Percentiles rank a stretch among this genome's conserved stretches.
phyloP scores from a whole-genome alignment of 192 early-diverging fungal genomes.

The Coemansia sp. region DNA sequence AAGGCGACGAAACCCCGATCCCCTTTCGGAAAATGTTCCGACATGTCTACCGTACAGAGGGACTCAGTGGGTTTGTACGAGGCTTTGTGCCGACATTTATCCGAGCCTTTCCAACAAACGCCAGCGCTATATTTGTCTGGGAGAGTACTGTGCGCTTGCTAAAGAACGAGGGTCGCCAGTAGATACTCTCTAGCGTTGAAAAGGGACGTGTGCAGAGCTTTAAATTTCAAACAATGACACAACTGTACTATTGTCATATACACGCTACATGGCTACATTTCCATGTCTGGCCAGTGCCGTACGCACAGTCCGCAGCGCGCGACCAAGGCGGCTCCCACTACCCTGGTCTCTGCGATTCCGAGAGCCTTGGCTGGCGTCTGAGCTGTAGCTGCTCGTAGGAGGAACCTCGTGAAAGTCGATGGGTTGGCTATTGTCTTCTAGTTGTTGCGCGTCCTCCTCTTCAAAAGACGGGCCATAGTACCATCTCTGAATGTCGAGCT shows the following conservation, averaged over 20 bases:
- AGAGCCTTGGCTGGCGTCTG: background rate
- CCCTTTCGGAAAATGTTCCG: slow-evolving; percentile 45
- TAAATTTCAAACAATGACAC: background rate
- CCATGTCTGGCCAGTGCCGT: background rate
- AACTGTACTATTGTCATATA: background rate
- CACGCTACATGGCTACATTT: slow-evolving; percentile 1
- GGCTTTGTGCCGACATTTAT: slow-evolving; percentile 91
- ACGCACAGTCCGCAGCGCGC: background rate
- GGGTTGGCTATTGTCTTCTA: slow-evolving; percentile 1
- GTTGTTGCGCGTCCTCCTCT: slow-evolving; percentile 18
- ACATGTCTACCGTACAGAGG: slow-evolving; percentile 61
- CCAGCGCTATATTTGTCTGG: slow-evolving; percentile 89
- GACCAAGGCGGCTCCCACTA: background rate
- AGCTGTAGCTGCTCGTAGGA: background rate
- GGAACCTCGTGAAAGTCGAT: slow-evolving; percentile 17
- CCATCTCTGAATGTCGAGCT: slow-evolving; percentile 54
- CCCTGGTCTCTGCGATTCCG: background rate
- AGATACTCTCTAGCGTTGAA: slow-evolving; percentile 2
- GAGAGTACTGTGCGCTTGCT: slow-evolving; percentile 69
- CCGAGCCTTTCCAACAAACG: slow-evolving; percentile 94
- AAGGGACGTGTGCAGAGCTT: background rate
- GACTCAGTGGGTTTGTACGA: slow-evolving; percentile 84
- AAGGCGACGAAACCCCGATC: slow-evolving; percentile 71
- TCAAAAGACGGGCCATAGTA: slow-evolving; percentile 44
- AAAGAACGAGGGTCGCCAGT: slow-evolving; percentile 28